Evolutionary conservation across 2,329 filamentous ascomycete genomes (phyloP).

Genomic region (Talaromyces sp.): DNA sequence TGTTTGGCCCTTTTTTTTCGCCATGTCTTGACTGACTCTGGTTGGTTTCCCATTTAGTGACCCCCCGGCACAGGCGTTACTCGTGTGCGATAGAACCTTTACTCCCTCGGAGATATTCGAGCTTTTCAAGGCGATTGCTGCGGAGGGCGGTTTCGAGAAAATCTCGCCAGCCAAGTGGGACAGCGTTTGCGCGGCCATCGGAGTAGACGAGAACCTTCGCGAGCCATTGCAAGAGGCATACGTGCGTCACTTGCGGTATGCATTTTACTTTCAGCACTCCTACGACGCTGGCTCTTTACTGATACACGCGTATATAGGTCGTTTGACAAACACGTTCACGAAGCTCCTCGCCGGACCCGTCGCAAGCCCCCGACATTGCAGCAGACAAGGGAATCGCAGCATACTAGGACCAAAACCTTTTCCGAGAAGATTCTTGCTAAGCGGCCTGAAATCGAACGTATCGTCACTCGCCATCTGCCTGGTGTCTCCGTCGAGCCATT

Average conservation of each 20-base stretch:
- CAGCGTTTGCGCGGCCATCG: not conserved
- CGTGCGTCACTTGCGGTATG: not conserved
- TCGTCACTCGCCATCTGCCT: not conserved
- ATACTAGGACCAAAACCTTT: not conserved
- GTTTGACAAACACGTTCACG: not conserved
- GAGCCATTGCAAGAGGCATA: not conserved
- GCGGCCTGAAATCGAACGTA: not conserved
- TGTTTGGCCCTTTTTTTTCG: not conserved
- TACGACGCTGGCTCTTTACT: not conserved
- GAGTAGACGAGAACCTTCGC: not conserved
- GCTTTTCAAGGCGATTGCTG: not conserved
- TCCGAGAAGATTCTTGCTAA: slow-evolving; percentile 1
- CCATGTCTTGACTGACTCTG: not conserved
- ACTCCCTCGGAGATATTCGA: not conserved
- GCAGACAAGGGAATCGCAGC: not conserved
- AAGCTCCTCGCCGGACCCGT: not conserved
- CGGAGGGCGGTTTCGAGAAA: not conserved
- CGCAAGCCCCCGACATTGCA: not conserved
- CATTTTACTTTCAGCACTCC: not conserved
- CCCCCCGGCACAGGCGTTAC: not conserved
- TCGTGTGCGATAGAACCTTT: not conserved
- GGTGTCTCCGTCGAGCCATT: not conserved
- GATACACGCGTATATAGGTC: not conserved
- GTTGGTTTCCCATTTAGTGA: not conserved
- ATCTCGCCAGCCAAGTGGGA: not conserved